phyloP scores from a whole-genome alignment of 1,139 yeast genomes.

The Candida albicans region DNA sequence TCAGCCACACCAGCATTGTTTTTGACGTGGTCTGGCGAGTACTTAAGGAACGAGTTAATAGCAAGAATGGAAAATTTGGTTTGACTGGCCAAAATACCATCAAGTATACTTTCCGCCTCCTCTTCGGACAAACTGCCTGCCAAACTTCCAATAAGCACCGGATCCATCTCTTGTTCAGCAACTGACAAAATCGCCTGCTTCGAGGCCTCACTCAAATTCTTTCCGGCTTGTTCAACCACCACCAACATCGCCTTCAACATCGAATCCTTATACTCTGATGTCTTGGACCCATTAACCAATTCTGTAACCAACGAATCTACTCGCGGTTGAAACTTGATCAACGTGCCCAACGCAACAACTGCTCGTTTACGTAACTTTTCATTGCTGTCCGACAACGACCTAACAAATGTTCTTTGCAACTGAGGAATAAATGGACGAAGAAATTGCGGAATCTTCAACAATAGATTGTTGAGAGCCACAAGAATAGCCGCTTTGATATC shows the following conservation, averaged over 20 bases:
- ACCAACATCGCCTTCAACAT: slow-evolving; percentile 85
- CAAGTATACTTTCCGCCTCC: slow-evolving; percentile 64
- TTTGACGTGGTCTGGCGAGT: slow-evolving; percentile 58
- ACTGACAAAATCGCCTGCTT: slow-evolving; percentile 69
- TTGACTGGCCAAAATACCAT: slow-evolving; percentile 54
- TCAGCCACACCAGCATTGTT: slow-evolving; percentile 15
- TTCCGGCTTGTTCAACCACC: slow-evolving; percentile 79
- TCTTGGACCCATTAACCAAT: slow-evolving; percentile 72
- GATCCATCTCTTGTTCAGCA: slow-evolving; percentile 70
- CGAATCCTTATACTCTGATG: slow-evolving; percentile 67
- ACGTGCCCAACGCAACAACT: slow-evolving; percentile 85
- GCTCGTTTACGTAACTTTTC: slow-evolving; percentile 79
- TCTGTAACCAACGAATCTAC: slow-evolving; percentile 91
- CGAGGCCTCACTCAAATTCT: slow-evolving; percentile 71
- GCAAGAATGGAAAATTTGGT: slow-evolving; percentile 68
- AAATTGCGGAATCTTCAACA: slow-evolving; percentile 84
- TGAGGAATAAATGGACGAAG: slow-evolving; percentile 96
- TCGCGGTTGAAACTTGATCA: slow-evolving; percentile 87
- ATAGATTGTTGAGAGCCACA: slow-evolving; percentile 74
- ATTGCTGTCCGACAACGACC: slow-evolving; percentile 78
- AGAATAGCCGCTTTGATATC: slow-evolving; percentile 92
- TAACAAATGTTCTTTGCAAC: slow-evolving; percentile 93
- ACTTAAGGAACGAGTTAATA: slow-evolving; percentile 76
- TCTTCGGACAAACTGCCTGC: slow-evolving; percentile 64
- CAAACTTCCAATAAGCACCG: slow-evolving; percentile 73